These are phyloP conservation scores for Xylaria sp. DNA, from an alignment of 2,329 filamentous ascomycete species.

Conservation along the genomic window DNA sequence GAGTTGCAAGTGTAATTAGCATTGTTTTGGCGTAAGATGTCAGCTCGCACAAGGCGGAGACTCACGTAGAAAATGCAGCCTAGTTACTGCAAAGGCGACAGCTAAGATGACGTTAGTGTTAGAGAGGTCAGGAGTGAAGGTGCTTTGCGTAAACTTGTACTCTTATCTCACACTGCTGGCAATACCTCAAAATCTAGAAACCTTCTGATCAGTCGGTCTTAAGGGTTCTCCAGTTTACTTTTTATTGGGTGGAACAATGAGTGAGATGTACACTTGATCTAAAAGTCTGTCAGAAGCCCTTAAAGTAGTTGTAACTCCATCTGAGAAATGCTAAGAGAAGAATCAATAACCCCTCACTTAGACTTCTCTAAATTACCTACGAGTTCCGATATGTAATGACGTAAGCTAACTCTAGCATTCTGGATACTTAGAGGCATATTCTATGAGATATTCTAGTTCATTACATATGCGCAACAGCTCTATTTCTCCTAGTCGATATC, in stretches of 20 bases:
- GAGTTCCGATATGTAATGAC: not conserved
- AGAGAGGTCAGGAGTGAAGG: not conserved
- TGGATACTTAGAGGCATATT: not conserved
- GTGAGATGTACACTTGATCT: constrained; percentile 8
- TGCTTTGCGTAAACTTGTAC: constrained; percentile 13
- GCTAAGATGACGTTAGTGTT: not conserved
- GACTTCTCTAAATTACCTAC: not conserved
- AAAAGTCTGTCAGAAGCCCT: constrained; percentile 19
- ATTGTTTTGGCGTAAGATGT: not conserved
- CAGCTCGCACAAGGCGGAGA: not conserved
- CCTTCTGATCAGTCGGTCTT: not conserved
- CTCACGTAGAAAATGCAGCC: not conserved
- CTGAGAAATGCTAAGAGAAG: not conserved
- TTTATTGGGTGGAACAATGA: not conserved
- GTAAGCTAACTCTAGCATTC: not conserved
- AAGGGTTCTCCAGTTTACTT: constrained; percentile 25
- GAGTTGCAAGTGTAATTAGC: not conserved
- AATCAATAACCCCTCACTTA: not conserved
- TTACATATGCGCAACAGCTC: not conserved
- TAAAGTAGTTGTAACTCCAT: not conserved
- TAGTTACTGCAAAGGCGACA: not conserved
- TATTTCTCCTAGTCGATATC: not conserved
- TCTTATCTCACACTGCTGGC: not conserved
- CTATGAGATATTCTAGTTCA: not conserved
- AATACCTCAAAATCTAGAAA: constrained; percentile 13